Evolutionary conservation across 257 asterid species (phyloP), one percentile per base, ranked within the genome.

Genomic region (Rauvolfia tetraphylla): DNA sequence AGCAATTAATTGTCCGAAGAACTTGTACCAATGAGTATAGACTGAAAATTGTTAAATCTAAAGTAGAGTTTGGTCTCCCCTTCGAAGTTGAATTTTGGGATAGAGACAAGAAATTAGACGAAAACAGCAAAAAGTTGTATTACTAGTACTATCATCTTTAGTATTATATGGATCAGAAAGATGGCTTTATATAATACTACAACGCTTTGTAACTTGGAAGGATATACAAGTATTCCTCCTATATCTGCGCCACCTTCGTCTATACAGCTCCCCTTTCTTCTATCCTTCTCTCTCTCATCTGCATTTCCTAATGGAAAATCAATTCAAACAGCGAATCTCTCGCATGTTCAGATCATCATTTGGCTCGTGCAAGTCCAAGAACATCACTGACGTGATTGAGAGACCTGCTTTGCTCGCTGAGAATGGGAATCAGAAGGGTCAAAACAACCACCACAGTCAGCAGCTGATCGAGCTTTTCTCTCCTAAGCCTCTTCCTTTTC

Each of bases 281-380:
- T 27, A 27, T 20, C n/a, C 48, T 68, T 66, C 54, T 46, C n/a
- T 41, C n/a, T 25, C 56, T 29, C 63, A 36, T 62, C 68, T 18
- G 5, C 75, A 44, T 75, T 41, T 39, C 2, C 18, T n/a, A 31
- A 85, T 85, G 85, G 90, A 87, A 61, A 86, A 79, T 62, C 77
- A 77, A 49, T 78, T 90, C 63, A 86, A 84, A 85, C 56, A 44
- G 63, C 76, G 84, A 20, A 69, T 89, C 73, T 51, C 84, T 53
- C 86, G 89, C 76, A 74, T 90, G 23, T 81, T 89, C 81, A 82
- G 80, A 48, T 85, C 87, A 12, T 76, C 92, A 15, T 78, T 81
- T 39, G 66, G 73, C 11, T 86, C 89, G 20, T 89, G 95, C 85
- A 86, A 76, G 25, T 83, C 91, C 73, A 89, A 85, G 61, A 72